Evolutionary conservation across 2,329 filamentous ascomycete genomes (phyloP).

Genomic region (Dothideomycetes sp.): DNA sequence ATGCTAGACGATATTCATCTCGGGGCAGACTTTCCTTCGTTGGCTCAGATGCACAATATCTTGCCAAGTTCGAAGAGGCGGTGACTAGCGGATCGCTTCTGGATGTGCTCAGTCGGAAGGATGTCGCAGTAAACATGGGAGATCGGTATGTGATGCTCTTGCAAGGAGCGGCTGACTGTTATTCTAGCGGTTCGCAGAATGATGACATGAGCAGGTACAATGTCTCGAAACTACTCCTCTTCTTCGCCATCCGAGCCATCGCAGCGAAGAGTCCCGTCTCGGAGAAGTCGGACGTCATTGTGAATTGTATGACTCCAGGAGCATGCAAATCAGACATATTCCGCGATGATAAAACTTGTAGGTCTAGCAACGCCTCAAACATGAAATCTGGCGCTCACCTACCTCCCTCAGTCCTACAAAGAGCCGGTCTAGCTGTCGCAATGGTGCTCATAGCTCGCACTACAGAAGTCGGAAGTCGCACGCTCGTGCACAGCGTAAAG

Average conservation of each 20-base stretch:
- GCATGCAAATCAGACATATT: slow-evolving; percentile 19
- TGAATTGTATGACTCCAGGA: slow-evolving; percentile 25
- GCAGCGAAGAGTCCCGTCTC: slow-evolving; percentile 12
- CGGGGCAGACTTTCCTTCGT: slow-evolving; percentile 21
- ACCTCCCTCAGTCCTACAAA: background rate
- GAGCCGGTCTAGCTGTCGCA: background rate
- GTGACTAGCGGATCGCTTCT: slow-evolving; percentile 20
- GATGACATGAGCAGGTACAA: no score
- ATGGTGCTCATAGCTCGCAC: slow-evolving; percentile 14
- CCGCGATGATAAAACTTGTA: slow-evolving; percentile 14
- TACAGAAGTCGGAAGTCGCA: slow-evolving; percentile 24
- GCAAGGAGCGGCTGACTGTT: slow-evolving; percentile 8
- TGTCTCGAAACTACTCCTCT: slow-evolving; percentile 23
- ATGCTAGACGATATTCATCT: slow-evolving; percentile 14
- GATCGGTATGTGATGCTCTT: no score
- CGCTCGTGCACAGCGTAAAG: slow-evolving; percentile 21
- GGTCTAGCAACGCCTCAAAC: background rate
- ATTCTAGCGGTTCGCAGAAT: no score
- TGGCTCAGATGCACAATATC: slow-evolving; percentile 21
- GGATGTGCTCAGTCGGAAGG: slow-evolving; percentile 12
- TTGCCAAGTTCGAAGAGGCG: slow-evolving; percentile 18
- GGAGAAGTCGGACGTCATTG: slow-evolving; percentile 18
- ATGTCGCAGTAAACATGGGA: slow-evolving; percentile 14
- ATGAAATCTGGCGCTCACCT: background rate
- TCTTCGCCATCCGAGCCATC: slow-evolving; percentile 18